A percentile compares a stretch with the other conserved stretches of the same genome.
These are phyloP conservation scores for Cavenderia fasciculata DNA, from an alignment of 78 protist genomes.

Conservation along the genomic window DNA sequence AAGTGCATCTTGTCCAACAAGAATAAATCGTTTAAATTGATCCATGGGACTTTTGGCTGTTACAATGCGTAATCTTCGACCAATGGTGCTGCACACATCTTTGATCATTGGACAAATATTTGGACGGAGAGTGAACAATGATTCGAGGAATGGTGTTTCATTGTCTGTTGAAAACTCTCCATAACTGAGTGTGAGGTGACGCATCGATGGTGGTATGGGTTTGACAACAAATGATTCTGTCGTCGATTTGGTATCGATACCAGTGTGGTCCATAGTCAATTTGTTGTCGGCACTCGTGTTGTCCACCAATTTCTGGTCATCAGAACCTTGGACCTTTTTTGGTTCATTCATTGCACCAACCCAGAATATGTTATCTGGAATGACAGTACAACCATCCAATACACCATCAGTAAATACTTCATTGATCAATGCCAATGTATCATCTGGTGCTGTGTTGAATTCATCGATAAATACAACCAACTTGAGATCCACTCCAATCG, in stretches of 20 bases:
- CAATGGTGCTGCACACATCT: not conserved
- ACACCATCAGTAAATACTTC: constrained; percentile 82
- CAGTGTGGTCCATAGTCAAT: constrained; percentile 9
- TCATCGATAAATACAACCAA: constrained; percentile 82
- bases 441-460: constrained; percentile 62
- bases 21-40: not conserved
- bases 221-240: constrained; percentile 41
- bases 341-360: constrained; percentile 82
- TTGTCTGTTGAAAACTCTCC: constrained; percentile 29
- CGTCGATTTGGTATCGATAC: not conserved
- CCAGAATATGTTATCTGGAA: constrained; percentile 49
- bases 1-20: constrained; percentile 18
- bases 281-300: not conserved
- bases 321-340: not conserved
- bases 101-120: not conserved
- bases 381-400: constrained; percentile 41
- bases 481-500: not conserved
- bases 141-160: constrained; percentile 29
- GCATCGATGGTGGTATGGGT: constrained; percentile 44
- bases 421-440: constrained; percentile 69
- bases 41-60: not conserved
- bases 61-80: not conserved
- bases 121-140: not conserved
- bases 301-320: no score
- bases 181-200: constrained; percentile 36